Percentiles rank a stretch among this genome's conserved stretches.
Evolutionary conservation across 257 asterid species (phyloP).

Genomic region (Solanum commersonii): DNA sequence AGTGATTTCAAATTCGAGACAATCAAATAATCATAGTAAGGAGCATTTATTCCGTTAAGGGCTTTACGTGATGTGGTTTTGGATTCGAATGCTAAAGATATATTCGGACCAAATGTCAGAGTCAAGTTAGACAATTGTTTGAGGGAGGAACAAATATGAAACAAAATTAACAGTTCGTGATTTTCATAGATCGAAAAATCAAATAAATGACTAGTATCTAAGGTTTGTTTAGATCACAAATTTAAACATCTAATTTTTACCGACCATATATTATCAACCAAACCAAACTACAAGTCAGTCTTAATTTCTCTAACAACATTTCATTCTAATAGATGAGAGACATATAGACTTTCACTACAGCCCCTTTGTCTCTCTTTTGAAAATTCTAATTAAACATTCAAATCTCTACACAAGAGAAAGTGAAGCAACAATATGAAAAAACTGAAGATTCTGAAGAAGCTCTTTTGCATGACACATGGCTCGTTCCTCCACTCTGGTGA

Average conservation of each 20-base stretch:
- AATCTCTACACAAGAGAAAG: constrained; percentile 45
- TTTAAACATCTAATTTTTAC: background rate
- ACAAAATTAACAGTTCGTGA: background rate
- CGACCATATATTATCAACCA: background rate
- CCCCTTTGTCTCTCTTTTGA: background rate
- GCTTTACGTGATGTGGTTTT: background rate
- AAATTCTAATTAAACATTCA: background rate
- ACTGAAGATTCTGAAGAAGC: constrained; percentile 66
- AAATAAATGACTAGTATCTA: background rate
- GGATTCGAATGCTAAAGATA: background rate
- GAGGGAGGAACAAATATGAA: background rate
- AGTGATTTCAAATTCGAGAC: background rate
- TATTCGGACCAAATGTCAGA: background rate
- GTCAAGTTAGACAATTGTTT: background rate
- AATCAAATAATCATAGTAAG: background rate
- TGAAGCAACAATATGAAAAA: constrained; percentile 86
- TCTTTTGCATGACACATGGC: constrained; percentile 67
- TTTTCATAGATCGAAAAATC: background rate
- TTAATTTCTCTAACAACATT: background rate
- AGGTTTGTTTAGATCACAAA: background rate
- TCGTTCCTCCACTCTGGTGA: constrained; percentile 54
- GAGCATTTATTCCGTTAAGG: background rate
- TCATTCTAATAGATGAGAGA: background rate
- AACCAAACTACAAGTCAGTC: background rate
- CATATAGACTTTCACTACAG: background rate